Conservation (phyloP, 129 eudicot species). For the Flaveria trinervia region DNA sequence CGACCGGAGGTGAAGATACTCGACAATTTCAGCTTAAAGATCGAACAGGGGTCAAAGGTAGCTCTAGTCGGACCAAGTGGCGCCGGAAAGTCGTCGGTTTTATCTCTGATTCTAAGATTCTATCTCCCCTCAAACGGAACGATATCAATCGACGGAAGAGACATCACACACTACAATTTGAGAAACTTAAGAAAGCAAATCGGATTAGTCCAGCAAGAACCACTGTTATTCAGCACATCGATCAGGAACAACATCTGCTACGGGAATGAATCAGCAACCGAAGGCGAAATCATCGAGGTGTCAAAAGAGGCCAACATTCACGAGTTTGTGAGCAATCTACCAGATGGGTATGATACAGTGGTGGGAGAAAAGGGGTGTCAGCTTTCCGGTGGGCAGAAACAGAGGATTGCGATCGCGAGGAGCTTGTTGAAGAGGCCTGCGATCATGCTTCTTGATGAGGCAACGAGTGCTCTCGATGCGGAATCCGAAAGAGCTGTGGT, state of each 20-base stretch:
- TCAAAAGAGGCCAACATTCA: constrained; percentile 70
- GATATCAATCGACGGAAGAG: constrained; percentile 54
- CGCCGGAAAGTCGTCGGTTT: constrained; percentile 82
- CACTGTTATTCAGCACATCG: constrained; percentile 69
- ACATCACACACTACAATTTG: constrained; percentile 57
- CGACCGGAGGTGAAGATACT: constrained; percentile 63
- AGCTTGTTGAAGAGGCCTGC: constrained; percentile 66
- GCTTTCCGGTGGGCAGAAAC: constrained; percentile 89
- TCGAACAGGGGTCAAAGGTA: constrained; percentile 69
- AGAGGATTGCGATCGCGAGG: constrained; percentile 77
- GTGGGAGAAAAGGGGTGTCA: constrained; percentile 89
- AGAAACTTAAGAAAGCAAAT: constrained; percentile 63
- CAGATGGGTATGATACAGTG: constrained; percentile 65
- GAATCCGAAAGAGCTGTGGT: constrained; percentile 75
- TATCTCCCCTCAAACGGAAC: constrained; percentile 50
- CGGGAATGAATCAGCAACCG: constrained; percentile 59
- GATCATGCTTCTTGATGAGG: constrained; percentile 78
- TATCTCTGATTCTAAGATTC: constrained; percentile 70
- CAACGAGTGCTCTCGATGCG: constrained; percentile 89
- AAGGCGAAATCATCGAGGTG: constrained; percentile 66
- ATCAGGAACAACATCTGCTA: constrained; percentile 74
- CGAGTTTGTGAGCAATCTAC: constrained; percentile 72
- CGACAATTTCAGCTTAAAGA: constrained; percentile 50
- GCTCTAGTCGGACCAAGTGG: constrained; percentile 84
- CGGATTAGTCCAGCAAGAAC: constrained; percentile 81